Evolutionary conservation across 768 basidiomycete genomes (phyloP), one percentile per base, ranked within the genome.

Genomic region (Trametes meyenii): DNA sequence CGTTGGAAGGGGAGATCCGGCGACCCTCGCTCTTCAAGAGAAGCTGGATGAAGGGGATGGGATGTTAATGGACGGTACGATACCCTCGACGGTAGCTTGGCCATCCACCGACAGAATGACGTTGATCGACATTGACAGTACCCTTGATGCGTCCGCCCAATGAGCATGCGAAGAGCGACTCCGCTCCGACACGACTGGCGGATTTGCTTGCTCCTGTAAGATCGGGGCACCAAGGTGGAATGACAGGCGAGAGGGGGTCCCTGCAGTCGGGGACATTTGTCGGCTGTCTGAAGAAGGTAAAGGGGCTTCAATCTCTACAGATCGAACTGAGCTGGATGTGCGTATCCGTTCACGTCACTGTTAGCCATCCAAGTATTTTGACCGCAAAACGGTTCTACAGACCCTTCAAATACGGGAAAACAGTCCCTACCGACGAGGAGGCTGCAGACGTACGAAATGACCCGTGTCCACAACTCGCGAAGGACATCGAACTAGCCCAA

Each of bases 271-370:
- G n/a, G 26, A 40, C 4, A 50, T n/a, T 35, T 38, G 11, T 26
- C 4, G 57, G 60, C 1, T 82, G 79, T 56, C 65, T 89, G 64
- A 82, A 78, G 69, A 83, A 83, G 64, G 80, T 78, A 16, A 86
- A 83, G 67, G 88, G 88, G 1, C 70, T 84, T 21, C 79, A 83
- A 56, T 77, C 87, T 4, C 75, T 90, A 3, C 76, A 80, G 21
- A 76, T 90, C 14, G 79, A 83, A 35, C 73, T 92, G 51, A 85
- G 86, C 14, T 91, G 89, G 89, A 80, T 82, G 89, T 89, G 59
- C 50, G 70, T 59, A 12, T 21, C 3, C 45, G 13, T 81, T 76
- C 38, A 52, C 53, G 36, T 50, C 52, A 55, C 55, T 2, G 13
- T 5, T 23, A 33, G 48, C 21, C 40, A 45, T 54, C n/a, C n/a